phyloP scores from a whole-genome alignment of 306 rosid genomes.

The Glycine latifolia region DNA sequence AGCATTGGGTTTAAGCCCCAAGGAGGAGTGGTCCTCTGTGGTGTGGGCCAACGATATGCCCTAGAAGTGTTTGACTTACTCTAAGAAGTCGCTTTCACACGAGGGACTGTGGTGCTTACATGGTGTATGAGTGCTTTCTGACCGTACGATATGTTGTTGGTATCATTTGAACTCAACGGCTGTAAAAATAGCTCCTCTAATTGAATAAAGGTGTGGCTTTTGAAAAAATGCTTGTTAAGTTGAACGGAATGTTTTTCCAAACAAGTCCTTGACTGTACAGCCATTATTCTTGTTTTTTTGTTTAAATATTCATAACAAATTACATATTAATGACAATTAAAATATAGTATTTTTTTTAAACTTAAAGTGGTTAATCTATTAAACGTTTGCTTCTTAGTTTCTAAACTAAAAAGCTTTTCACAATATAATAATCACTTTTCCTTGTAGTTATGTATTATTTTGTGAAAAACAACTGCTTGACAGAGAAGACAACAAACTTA shows the following conservation, averaged over 20 bases:
- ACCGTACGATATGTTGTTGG: conserved; percentile 51
- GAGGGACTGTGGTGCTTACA: conserved; percentile 46
- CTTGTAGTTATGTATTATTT: no score
- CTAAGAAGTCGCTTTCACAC: conserved; percentile 33
- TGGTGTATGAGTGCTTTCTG: conserved; percentile 36
- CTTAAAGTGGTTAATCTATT: no score
- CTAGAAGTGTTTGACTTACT: conserved; percentile 43
- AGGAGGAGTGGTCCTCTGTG: conserved; percentile 8
- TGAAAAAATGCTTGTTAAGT: no score
- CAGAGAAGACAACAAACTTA: no score
- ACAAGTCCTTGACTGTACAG: no score
- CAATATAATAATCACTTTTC: neutral
- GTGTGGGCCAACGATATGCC: conserved; percentile 36
- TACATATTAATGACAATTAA: neutral
- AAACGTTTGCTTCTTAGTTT: neutral
- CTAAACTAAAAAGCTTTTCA: neutral
- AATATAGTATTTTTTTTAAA: no score
- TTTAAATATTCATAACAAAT: neutral
- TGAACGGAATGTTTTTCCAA: no score
- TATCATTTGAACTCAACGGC: conserved; percentile 49
- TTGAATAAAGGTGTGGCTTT: neutral
- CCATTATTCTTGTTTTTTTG: neutral
- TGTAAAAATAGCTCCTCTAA: conserved; percentile 48
- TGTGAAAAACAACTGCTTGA: no score
- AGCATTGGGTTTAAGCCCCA: conserved; percentile 10